Base-by-base conservation (phyloP, 306 rosid genomes). In the Alnus rubra region DNA sequence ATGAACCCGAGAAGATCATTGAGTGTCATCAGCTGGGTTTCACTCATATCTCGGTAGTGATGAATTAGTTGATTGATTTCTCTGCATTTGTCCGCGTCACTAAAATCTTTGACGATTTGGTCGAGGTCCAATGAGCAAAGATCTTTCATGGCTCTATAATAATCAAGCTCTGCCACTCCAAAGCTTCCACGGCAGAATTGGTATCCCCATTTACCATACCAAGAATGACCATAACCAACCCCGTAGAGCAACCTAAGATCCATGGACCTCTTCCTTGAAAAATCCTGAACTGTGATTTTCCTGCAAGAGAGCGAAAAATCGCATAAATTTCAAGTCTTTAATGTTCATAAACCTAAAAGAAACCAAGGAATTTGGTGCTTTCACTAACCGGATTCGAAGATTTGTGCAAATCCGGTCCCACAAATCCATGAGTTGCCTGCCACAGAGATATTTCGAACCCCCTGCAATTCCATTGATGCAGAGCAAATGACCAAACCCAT, bases 401-500 rank as follows among this genome's bases (percentile, higher is more conserved):
- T 69, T 79, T 33, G 86, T 85, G 80, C 98, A 94, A 18, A 94
- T 78, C 28, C 97, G 81, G 31, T 94, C 97, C 98, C 97, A 94
- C 7, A 94, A 86, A 81, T 88, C 97, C 97, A 94, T 91, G 39
- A 92, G 77, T 56, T 89, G 92, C 79, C 93, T 86, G 6, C 97
- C 98, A 75, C 82, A 82, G 13, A 94, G 87, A 76, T 84, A 53
- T 65, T 87, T 88, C 31, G 98, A 94, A n/a, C 94, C 97, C 1
- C 90, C 97, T 84, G 91, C 97, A 50, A 84, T 74, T 74, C 98
- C 97, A 81, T 92, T 92, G 44, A 94, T 67, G 82, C 90, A 86
- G 2, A 92, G 74, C 90, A 94, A 82, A 81, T 92, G 98, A 2
- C 97, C 98, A 64, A 86, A 85, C 7, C 98, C 98, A 79, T 92